These are phyloP conservation scores for Solanum hybrid DNA, from an alignment of 305 asterid species.

Conservation along the genomic window DNA sequence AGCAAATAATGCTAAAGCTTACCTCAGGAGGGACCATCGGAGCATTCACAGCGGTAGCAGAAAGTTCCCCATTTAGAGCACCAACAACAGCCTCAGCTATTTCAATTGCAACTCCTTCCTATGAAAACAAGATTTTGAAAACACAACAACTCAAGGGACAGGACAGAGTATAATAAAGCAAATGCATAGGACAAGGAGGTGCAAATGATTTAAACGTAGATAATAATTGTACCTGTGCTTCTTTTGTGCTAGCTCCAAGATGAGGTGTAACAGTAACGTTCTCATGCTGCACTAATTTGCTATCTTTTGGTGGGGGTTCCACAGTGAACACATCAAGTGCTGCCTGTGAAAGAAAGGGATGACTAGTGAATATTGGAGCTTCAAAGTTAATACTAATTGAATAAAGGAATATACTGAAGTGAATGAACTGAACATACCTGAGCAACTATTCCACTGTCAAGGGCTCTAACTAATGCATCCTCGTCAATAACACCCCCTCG, in stretches of 20 bases:
- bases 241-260: conserved; percentile 98
- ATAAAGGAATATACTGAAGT: not conserved
- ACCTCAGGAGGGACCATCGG: conserved; percentile 98
- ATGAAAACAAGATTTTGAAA: conserved; percentile 8
- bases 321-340: conserved; percentile 81
- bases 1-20: not conserved
- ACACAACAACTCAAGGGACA: not conserved
- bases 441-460: conserved; percentile 71
- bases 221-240: conserved; percentile 64
- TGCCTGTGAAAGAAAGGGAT: conserved; percentile 38
- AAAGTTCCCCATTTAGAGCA: conserved; percentile 82
- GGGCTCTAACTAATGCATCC: conserved; percentile 86
- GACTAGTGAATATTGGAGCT: not conserved
- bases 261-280: conserved; percentile 89
- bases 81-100: conserved; percentile 98
- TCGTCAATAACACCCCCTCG: conserved; percentile 95
- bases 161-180: not conserved
- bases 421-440: conserved; percentile 33
- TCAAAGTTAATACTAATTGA: not conserved
- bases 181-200: not conserved
- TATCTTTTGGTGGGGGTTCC: conserved; percentile 75
- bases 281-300: conserved; percentile 75
- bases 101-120: conserved; percentile 98
- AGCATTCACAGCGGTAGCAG: conserved; percentile 97
- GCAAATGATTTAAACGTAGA: not conserved